Base-by-base conservation (phyloP, 2,329 filamentous ascomycete species). In the Pseudohalonectria lignicola region DNA sequence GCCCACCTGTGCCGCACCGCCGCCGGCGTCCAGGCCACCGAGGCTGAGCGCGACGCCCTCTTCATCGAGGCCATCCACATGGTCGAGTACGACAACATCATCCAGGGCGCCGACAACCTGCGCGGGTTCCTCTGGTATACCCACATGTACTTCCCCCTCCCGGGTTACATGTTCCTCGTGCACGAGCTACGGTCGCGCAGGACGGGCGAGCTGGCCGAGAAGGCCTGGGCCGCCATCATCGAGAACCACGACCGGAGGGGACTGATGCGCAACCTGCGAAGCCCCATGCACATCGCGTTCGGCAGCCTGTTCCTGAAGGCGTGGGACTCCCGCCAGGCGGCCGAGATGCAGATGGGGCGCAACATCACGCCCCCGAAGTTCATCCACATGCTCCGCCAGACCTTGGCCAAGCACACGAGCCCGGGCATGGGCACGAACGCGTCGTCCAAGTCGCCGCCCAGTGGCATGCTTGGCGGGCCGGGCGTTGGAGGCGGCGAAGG, bases 81-180 rank as follows among this genome's bases (percentile, higher is more conserved):
- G 64, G 59, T 78, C 19, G 74, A 77, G 51, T 73, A 71, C 43
- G 74, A 78, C 52, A 74, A 71, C 42, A 48, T 69, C 26, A 64
- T 77, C 17, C 69, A 75, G 43, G 61, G 61, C 1, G 63, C 66
- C 5, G 64, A 71, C 13, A 63, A 56, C 35, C 55, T 78, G 4
- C 63, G 63, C 13, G 63, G 68, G 2, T 78, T 72, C 46, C 61
- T 60, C 36, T 79, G 74, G 74, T 78, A 73, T 48, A 73, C 70
- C 0, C 62, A 67, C 45, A 67, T 76, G 47, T 64, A 77, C 50
- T 74, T 77, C 39, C 74, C 74, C 8, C 67, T 79, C 43, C 73
- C 72, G 2, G 74, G 71, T 1, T 78, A 77, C 53, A 72, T 78
- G 52, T 76, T 73, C 47, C 59, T 78, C 17, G 63, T 75, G 11